Percentiles rank a stretch among this genome's conserved stretches.
Evolutionary conservation across 306 rosid species (phyloP).

Genomic region (Pyrus bretschneideri): DNA sequence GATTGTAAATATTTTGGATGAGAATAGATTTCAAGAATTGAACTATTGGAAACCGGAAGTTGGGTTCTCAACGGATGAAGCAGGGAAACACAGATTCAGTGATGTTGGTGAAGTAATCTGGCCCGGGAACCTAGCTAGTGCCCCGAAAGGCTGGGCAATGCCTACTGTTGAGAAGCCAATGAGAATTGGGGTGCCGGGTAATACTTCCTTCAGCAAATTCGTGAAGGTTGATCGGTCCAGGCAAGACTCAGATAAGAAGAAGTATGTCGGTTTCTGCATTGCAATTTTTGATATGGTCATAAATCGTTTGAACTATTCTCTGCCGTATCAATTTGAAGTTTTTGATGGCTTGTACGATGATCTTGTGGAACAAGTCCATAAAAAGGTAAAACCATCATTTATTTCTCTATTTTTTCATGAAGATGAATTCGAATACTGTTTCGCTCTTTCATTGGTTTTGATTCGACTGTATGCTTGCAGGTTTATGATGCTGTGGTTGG

Average conservation of each 20-base stretch:
- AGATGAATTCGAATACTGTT: neutral
- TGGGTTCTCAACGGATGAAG: constrained; percentile 24
- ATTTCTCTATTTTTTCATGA: neutral
- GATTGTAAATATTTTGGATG: constrained; percentile 34
- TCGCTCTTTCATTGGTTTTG: neutral
- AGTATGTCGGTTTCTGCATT: constrained; percentile 56
- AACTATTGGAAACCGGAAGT: constrained; percentile 38
- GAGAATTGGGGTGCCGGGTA: constrained; percentile 65
- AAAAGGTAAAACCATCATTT: constrained; percentile 36
- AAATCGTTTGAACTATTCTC: constrained; percentile 30
- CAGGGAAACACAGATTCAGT: neutral
- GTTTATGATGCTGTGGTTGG: constrained; percentile 55
- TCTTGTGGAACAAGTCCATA: constrained; percentile 39
- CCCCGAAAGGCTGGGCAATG: constrained; percentile 62
- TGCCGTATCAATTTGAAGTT: constrained; percentile 32
- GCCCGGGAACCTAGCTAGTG: constrained; percentile 44
- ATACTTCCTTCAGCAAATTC: constrained; percentile 44
- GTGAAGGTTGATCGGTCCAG: constrained; percentile 36
- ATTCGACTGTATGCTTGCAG: constrained; percentile 15
- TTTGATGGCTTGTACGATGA: constrained; percentile 31
- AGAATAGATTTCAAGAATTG: constrained; percentile 36
- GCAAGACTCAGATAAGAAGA: neutral
- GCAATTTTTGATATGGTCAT: constrained; percentile 24
- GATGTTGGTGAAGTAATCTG: constrained; percentile 36
- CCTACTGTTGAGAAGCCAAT: constrained; percentile 39